Evolutionary conservation across 805 yeast species (phyloP).

Genomic region (Kluyveromyces nonfermentans): DNA sequence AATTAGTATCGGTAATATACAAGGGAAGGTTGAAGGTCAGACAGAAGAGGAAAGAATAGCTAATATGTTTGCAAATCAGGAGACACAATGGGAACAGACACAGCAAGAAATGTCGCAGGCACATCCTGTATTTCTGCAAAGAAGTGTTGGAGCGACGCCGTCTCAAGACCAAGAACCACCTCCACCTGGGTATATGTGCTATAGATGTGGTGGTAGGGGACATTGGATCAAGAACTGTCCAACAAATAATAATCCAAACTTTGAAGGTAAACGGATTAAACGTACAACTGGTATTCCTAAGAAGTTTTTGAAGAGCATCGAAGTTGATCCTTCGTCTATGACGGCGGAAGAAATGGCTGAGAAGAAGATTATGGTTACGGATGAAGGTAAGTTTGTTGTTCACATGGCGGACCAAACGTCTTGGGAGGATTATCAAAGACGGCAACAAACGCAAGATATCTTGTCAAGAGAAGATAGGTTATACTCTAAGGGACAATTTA

Average conservation of each 20-base stretch:
- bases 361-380: constrained; percentile 71
- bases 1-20: constrained; percentile 9
- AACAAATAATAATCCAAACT: constrained; percentile 81
- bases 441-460: constrained; percentile 36
- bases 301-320: constrained; percentile 78
- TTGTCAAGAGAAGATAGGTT: constrained; percentile 34
- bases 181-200: constrained; percentile 94
- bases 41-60: constrained; percentile 84
- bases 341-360: constrained; percentile 56
- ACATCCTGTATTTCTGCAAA: constrained; percentile 57
- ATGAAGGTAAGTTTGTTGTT: constrained; percentile 89
- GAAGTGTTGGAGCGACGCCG: constrained; percentile 20
- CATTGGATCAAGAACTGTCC: constrained; percentile 98
- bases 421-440: constrained; percentile 80
- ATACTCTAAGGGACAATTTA: constrained; percentile 37
- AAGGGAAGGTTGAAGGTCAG: constrained; percentile 34
- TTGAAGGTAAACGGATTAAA: constrained; percentile 85
- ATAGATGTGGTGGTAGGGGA: constrained; percentile 90
- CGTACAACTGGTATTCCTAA: constrained; percentile 97
- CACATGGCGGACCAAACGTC: constrained; percentile 92
- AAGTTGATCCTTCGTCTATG: constrained; percentile 37
- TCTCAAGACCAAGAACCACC: constrained; percentile 53
- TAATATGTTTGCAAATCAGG: constrained; percentile 87
- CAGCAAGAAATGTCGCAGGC: constrained; percentile 86
- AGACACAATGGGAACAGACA: constrained; percentile 89